These are phyloP conservation scores for Ascoidea rubescens DNA, from an alignment of 805 yeast species.

Conservation along the genomic window DNA sequence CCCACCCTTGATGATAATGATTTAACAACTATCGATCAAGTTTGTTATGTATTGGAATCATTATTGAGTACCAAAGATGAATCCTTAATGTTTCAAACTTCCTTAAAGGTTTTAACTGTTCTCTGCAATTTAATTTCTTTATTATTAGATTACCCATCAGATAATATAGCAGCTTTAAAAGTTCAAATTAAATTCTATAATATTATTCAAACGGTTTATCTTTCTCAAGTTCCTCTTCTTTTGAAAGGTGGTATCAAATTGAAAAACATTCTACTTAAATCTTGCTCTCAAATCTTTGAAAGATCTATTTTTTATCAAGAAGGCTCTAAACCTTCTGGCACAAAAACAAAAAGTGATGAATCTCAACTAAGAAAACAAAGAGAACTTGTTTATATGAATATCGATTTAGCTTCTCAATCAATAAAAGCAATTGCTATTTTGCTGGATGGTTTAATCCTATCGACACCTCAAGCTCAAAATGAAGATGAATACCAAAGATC, in stretches of 20 bases:
- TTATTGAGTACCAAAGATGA: slow-evolving; percentile 21
- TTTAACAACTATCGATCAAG: slow-evolving; percentile 32
- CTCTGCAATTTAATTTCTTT: no score
- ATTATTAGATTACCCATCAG: background rate
- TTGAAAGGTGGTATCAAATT: background rate
- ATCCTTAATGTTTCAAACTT: slow-evolving; percentile 18
- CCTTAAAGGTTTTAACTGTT: slow-evolving; percentile 6
- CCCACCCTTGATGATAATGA: slow-evolving; percentile 16
- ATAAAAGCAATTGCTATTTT: slow-evolving; percentile 42
- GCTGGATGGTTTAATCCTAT: slow-evolving; percentile 41
- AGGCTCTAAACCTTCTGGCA: background rate
- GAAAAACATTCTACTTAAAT: no score
- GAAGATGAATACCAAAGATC: slow-evolving; percentile 38
- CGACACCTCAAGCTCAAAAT: slow-evolving; percentile 35
- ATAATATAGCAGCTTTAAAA: background rate
- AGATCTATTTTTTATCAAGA: background rate
- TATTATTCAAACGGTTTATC: no score
- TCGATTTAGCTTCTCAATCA: slow-evolving; percentile 38
- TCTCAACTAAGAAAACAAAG: background rate
- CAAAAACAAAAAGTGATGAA: slow-evolving; percentile 12
- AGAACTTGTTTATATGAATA: background rate
- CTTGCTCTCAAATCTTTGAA: background rate
- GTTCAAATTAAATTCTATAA: background rate
- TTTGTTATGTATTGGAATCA: slow-evolving; percentile 30
- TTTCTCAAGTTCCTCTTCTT: background rate